phyloP scores from a whole-genome alignment of 2,329 filamentous ascomycete species.

The Clonostachys solani region DNA sequence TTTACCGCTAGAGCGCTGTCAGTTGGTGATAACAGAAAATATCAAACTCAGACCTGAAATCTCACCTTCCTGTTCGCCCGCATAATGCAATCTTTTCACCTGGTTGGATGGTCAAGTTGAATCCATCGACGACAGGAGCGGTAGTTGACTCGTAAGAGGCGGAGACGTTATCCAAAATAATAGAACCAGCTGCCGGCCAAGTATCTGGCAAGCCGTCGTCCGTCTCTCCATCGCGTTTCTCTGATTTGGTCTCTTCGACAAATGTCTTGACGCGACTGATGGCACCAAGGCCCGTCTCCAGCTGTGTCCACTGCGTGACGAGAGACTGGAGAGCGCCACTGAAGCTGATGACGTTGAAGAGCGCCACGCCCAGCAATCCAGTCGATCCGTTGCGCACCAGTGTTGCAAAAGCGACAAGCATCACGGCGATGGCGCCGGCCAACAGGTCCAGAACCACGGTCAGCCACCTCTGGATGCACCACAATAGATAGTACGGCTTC shows the following conservation, averaged over 20 bases:
- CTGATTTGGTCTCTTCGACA: constrained; percentile 13
- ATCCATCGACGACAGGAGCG: constrained; percentile 7
- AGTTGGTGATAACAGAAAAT: too few relatives aligned
- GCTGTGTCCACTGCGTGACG: constrained; percentile 25
- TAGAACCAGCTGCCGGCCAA: constrained; percentile 17
- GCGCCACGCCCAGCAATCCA: constrained; percentile 8
- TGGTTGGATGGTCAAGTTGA: constrained; percentile 14
- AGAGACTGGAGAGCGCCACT: constrained; percentile 21
- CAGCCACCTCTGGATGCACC: constrained; percentile 39
- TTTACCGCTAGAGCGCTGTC: constrained; percentile 24
- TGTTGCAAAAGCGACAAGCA: constrained; percentile 26
- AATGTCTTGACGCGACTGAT: constrained; percentile 26
- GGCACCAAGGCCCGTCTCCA: constrained; percentile 29
- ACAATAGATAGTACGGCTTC: constrained; percentile 24
- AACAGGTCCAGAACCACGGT: constrained; percentile 36
- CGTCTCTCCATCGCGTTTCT: constrained; percentile 11
- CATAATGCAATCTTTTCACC: constrained; percentile 23
- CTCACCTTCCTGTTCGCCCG: constrained; percentile 17
- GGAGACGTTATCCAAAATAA: constrained; percentile 16
- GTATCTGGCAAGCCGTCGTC: not conserved
- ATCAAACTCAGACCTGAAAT: too few relatives aligned
- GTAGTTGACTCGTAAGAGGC: constrained; percentile 16
- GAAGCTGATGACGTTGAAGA: constrained; percentile 18
- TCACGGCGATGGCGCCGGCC: constrained; percentile 20
- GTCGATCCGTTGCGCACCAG: not conserved